Percentiles rank a stretch among this genome's conserved stretches.
Evolutionary conservation across 129 eudicot species (phyloP).

Genomic region (Logfia minima): DNA sequence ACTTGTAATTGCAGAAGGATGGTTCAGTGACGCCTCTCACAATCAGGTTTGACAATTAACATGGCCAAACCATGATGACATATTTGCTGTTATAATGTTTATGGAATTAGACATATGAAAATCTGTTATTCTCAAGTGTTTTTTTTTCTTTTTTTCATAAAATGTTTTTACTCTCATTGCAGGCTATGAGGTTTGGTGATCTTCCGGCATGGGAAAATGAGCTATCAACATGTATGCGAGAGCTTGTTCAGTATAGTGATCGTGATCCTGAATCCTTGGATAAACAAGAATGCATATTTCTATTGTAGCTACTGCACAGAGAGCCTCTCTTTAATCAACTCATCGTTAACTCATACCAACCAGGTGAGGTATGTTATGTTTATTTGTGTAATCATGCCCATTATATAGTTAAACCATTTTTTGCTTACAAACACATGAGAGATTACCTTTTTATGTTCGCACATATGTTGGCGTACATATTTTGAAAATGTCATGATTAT

Average conservation of each 20-base stretch:
- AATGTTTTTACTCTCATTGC: slow-evolving; percentile 30
- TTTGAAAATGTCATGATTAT: neutral
- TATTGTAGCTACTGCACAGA: slow-evolving; percentile 57
- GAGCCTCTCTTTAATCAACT: slow-evolving; percentile 92
- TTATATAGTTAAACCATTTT: neutral
- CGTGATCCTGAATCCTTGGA: slow-evolving; percentile 37
- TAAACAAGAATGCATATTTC: slow-evolving; percentile 47
- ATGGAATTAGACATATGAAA: neutral
- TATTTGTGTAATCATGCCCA: neutral
- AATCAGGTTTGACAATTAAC: slow-evolving; percentile 64
- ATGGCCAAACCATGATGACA: neutral
- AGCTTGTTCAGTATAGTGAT: slow-evolving; percentile 40
- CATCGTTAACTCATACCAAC: slow-evolving; percentile 78
- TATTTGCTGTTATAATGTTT: neutral
- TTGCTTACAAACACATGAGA: neutral
- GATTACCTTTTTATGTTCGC: neutral
- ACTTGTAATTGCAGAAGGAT: slow-evolving; percentile 77
- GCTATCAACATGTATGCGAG: slow-evolving; percentile 54
- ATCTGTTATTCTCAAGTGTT: neutral
- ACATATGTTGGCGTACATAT: neutral
- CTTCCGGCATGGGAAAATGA: slow-evolving; percentile 88
- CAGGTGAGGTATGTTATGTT: slow-evolving; percentile 79
- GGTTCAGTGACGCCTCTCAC: slow-evolving; percentile 64
- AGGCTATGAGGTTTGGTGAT: slow-evolving; percentile 99
- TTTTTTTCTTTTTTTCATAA: neutral